Percentiles rank a stretch among this genome's conserved stretches.
Conservation (phyloP, 2,329 filamentous ascomycete species). For the Arthrobotrys sinensis region DNA sequence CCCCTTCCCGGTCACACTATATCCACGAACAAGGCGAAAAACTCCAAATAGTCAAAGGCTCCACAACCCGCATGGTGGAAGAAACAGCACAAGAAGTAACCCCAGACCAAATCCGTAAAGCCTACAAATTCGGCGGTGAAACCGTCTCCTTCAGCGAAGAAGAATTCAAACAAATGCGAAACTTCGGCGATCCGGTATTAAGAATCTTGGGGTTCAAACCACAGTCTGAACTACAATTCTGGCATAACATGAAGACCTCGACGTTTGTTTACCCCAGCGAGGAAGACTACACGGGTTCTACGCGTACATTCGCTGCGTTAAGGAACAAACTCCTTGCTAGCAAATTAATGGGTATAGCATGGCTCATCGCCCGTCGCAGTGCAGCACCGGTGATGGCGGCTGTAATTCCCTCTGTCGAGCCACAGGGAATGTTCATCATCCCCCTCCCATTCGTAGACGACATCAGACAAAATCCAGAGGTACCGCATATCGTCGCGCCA, state of each 20-base stretch:
- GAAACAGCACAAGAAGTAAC: constrained; percentile 80
- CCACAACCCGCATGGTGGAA: constrained; percentile 82
- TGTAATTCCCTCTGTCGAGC: constrained; percentile 82
- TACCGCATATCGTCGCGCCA: constrained; percentile 74
- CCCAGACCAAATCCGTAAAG: constrained; percentile 85
- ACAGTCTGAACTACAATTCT: constrained; percentile 79
- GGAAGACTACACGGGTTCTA: constrained; percentile 89
- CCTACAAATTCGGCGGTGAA: constrained; percentile 95
- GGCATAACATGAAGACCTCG: constrained; percentile 88
- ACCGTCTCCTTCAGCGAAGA: constrained; percentile 88
- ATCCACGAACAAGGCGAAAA: constrained; percentile 90
- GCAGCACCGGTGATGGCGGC: constrained; percentile 84
- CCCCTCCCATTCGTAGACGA: constrained; percentile 93
- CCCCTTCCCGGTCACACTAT: constrained; percentile 84
- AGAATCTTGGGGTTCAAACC: constrained; percentile 96
- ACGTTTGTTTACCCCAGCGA: constrained; percentile 96
- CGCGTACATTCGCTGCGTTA: constrained; percentile 90
- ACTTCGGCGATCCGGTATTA: constrained; percentile 86
- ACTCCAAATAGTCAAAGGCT: constrained; percentile 82
- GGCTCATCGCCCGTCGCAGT: constrained; percentile 88
- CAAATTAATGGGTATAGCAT: constrained; percentile 86
- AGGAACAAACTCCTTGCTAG: constrained; percentile 87
- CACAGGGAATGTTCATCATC: constrained; percentile 89
- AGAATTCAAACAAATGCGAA: constrained; percentile 81
- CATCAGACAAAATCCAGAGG: constrained; percentile 80